phyloP scores from a whole-genome alignment of 2,329 filamentous ascomycete genomes.

The Esteya vermicola region DNA sequence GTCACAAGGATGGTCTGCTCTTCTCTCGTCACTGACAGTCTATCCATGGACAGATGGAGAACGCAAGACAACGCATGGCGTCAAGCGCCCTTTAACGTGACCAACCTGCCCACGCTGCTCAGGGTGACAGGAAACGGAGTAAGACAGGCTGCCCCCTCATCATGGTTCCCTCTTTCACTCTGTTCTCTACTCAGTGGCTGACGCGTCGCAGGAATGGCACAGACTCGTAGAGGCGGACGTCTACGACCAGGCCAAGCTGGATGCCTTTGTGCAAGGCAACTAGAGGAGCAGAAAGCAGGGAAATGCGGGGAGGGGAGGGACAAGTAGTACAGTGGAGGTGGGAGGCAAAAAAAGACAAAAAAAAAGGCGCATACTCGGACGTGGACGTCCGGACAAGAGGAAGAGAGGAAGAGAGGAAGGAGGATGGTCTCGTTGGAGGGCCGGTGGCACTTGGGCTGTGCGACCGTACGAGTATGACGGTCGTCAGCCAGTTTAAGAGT shows the following conservation, averaged over 20 bases:
- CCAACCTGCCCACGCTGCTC: constrained; percentile 2
- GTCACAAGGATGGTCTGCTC: too few species aligned
- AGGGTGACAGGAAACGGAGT: constrained; percentile 2
- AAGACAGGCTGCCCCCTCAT: neutral
- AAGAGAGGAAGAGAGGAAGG: too few species aligned
- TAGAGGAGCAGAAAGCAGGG: neutral
- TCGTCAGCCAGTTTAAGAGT: too few species aligned
- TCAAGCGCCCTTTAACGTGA: constrained; percentile 1
- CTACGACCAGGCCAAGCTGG: constrained; percentile 3
- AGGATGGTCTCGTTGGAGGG: too few species aligned
- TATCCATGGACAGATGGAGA: neutral
- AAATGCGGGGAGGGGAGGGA: too few species aligned
- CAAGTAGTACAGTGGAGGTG: too few species aligned
- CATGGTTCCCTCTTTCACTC: neutral
- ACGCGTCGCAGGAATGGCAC: constrained; percentile 2
- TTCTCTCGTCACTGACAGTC: neutral
- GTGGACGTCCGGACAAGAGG: too few species aligned
- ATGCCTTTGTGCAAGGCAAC: neutral
- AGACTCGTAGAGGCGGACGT: constrained; percentile 2
- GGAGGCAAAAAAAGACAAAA: too few species aligned
- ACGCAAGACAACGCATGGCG: neutral
- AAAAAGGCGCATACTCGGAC: too few species aligned
- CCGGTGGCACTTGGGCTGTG: too few species aligned
- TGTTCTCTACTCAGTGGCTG: too few species aligned
- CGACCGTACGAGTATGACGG: too few species aligned